These are phyloP conservation scores for Berkeleyomyces rouxiae DNA, from an alignment of 2,329 filamentous ascomycete species.

Conservation along the genomic window DNA sequence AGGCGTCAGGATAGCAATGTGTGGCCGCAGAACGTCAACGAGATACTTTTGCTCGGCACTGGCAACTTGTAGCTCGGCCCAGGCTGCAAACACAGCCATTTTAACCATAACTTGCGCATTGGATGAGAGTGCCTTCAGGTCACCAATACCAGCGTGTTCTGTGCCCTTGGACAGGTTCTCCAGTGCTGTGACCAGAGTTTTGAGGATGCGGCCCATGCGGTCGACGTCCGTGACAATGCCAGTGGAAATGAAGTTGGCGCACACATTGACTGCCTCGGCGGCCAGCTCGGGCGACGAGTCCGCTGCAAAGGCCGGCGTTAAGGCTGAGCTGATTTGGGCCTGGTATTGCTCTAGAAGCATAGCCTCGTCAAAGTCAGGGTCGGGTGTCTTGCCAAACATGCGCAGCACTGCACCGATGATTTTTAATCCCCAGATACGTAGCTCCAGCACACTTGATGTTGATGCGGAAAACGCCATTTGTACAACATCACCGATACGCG, in stretches of 20 bases:
- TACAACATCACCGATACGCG: conserved; percentile 77
- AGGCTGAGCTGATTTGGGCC: conserved; percentile 88
- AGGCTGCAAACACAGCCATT: conserved; percentile 90
- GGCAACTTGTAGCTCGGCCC: conserved; percentile 92
- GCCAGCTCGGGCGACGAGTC: conserved; percentile 94
- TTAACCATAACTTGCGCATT: conserved; percentile 98
- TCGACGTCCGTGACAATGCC: conserved; percentile 96
- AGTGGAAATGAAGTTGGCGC: conserved; percentile 92
- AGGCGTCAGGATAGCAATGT: conserved; percentile 78
- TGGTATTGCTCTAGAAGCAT: conserved; percentile 96
- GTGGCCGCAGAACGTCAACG: conserved; percentile 71
- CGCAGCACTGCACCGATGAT: conserved; percentile 88
- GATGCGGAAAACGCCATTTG: conserved; percentile 95
- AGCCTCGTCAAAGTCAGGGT: conserved; percentile 94
- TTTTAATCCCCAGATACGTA: conserved; percentile 79
- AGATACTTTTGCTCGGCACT: conserved; percentile 85
- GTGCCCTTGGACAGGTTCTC: conserved; percentile 63
- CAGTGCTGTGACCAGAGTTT: conserved; percentile 74
- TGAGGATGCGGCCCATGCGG: conserved; percentile 95
- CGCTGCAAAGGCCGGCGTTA: conserved; percentile 88
- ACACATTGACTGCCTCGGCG: conserved; percentile 91
- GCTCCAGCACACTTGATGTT: conserved; percentile 76
- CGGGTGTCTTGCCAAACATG: conserved; percentile 88
- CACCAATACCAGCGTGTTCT: conserved; percentile 58
- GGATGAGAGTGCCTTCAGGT: conserved; percentile 78